Base-by-base conservation (phyloP, 1,284 basidiomycete species). In the Phylloboletellus chloephorus region DNA sequence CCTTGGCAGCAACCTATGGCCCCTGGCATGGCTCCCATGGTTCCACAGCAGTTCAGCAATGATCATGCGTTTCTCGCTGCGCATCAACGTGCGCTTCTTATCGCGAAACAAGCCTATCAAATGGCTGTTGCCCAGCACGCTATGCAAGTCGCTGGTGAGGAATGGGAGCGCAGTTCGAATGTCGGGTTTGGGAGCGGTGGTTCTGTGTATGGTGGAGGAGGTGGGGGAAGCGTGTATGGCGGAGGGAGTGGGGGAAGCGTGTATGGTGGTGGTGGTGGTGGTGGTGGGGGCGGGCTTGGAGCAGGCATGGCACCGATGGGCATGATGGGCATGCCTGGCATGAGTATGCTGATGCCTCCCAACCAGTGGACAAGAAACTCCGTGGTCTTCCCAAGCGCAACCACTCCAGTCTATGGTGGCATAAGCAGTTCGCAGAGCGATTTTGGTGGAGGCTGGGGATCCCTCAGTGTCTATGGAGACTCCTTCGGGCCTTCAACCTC, bases 91-190 rank as follows among this genome's bases (percentile, higher is more conserved):
- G 86, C 86, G 2, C 84, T 90, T 74, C 67, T 85, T 63, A 68
- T 72, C 37, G 87, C 87, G 37, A 89, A 89, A 60, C 88, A 89
- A 57, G 79, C 87, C 3, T 89, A 88, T 56, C 86, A 89, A 61
- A 78, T 82, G 68, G 82, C 86, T 8, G 83, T 88, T 35, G 87
- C 87, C 5, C 87, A 88, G 58, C 86, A 89, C 52, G 88, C 88
- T 9, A 82, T 89, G 74, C 80, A 78, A 2, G 76, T 78, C 10
- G 87, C 87, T 10, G 84, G 74, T 17, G 88, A 90, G 38, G 85
- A 89, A 56, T 89, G 88, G 88, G 88, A 90, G 56, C 78, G 86
- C 29, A 74, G 78, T 8, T 87, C 84, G 37, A 75, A 66, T 31
- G 51, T 72, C 21, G 72, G 73, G 13, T 71, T 66, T 47, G 49